A percentile compares a stretch with the other conserved stretches of the same genome.
phyloP scores from a whole-genome alignment of 208 protist species.

The Leishmania tarentolae region DNA sequence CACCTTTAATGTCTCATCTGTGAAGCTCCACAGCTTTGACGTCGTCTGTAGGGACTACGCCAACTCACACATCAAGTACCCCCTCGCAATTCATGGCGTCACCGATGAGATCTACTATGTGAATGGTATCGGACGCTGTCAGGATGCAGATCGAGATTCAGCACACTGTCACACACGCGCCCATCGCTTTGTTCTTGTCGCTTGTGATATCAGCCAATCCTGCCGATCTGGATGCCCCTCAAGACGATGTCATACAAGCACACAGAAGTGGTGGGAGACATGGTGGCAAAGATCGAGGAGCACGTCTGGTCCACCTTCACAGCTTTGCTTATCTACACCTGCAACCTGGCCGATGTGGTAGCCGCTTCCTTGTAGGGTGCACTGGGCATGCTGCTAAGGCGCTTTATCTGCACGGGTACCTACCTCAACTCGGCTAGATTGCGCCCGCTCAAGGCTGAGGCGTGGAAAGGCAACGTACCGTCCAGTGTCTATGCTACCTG shows the following conservation, averaged over 20 bases:
- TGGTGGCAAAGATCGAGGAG: slow-evolving; percentile 32
- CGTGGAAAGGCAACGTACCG: slow-evolving; percentile 37
- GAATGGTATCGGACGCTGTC: no score
- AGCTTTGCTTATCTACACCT: slow-evolving; percentile 49
- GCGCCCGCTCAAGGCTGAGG: slow-evolving; percentile 36
- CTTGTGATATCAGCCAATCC: slow-evolving; percentile 34
- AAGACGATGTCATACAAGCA: slow-evolving; percentile 43
- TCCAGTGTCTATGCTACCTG: slow-evolving; percentile 40
- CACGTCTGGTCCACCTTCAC: slow-evolving; percentile 39
- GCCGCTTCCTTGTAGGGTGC: slow-evolving; percentile 45
- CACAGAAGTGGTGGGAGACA: slow-evolving; percentile 40
- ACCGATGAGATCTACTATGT: slow-evolving; percentile 44
- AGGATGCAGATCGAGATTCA: no score
- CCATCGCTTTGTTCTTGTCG: slow-evolving; percentile 33
- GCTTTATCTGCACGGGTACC: slow-evolving; percentile 53
- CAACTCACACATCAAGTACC: slow-evolving; percentile 48
- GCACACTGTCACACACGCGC: slow-evolving; percentile 44
- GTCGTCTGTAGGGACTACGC: slow-evolving; percentile 52
- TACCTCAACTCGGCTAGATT: slow-evolving; percentile 48
- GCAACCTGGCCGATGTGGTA: slow-evolving; percentile 46
- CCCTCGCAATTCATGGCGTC: slow-evolving; percentile 42
- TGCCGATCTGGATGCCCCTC: slow-evolving; percentile 35
- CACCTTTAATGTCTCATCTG: not conserved
- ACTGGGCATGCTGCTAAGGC: slow-evolving; percentile 36
- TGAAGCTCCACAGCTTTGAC: slow-evolving; percentile 40